Percentiles rank a stretch among this genome's conserved stretches.
phyloP scores from a whole-genome alignment of 139 green algal genomes.

The Chlamydomonas asymmetrica region DNA sequence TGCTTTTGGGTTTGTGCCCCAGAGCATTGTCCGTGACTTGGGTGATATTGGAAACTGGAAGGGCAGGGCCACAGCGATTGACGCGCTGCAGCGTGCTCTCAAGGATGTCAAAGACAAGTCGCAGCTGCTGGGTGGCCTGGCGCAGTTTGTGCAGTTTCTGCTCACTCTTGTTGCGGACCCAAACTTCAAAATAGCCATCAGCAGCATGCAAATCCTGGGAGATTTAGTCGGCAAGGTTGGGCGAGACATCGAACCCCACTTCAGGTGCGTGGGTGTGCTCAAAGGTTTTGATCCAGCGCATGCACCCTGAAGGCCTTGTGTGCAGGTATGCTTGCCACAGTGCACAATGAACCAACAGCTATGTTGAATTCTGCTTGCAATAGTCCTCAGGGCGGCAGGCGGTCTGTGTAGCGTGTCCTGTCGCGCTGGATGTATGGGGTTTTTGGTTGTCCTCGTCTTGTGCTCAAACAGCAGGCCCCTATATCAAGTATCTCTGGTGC shows the following conservation, averaged over 20 bases:
- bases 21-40: conserved; percentile 47
- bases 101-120: conserved; percentile 37
- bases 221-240: conserved; percentile 61
- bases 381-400: no score
- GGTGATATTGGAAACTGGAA: conserved; percentile 81
- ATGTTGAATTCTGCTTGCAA: not conserved
- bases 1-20: conserved; percentile 69
- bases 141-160: conserved; percentile 68
- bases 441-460: no score
- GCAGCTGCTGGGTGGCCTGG: conserved; percentile 50
- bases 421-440: no score
- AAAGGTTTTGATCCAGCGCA: no score
- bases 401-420: no score
- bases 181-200: conserved; percentile 86
- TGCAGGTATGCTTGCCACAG: not conserved
- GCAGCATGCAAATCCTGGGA: conserved; percentile 67
- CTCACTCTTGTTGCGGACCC: conserved; percentile 65
- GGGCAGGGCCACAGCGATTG: conserved; percentile 59
- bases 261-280: conserved; percentile 50
- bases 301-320: no score
- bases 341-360: not conserved
- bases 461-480: no score
- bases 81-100: conserved; percentile 61
- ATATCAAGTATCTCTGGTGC: not conserved
- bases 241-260: conserved; percentile 46